Conservation (phyloP, 2,329 filamentous ascomycete species). For the Clarireedia homoeocarpa region DNA sequence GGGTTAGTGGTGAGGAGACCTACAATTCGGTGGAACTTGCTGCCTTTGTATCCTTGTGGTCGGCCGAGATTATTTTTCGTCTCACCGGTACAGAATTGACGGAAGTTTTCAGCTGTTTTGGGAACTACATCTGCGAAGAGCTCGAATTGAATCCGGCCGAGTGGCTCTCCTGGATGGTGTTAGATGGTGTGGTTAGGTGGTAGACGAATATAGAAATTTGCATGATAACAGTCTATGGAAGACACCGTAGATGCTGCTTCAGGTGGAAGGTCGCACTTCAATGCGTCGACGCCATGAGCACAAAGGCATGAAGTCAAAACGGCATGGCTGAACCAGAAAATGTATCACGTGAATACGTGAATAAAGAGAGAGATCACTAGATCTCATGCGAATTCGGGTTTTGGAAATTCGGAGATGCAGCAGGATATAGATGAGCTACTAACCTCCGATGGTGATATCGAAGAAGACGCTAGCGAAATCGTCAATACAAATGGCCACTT, state of each 20-base stretch:
- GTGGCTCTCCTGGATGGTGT: constrained; percentile 58
- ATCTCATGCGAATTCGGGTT: too few relatives aligned
- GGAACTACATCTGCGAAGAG: constrained; percentile 80
- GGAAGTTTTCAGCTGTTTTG: constrained; percentile 91
- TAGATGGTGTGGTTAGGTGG: constrained; percentile 6
- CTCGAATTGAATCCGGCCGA: constrained; percentile 84
- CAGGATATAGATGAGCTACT: constrained; percentile 23
- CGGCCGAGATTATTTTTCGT: constrained; percentile 68
- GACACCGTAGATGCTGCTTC: too few relatives aligned
- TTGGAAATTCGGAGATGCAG: too few relatives aligned
- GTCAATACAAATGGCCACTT: constrained; percentile 14
- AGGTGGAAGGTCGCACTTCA: too few relatives aligned
- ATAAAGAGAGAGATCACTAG: too few relatives aligned
- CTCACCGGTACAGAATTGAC: constrained; percentile 94
- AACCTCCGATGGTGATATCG: constrained; percentile 72
- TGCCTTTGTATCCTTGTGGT: constrained; percentile 89
- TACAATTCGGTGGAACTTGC: constrained; percentile 90
- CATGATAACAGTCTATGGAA: too few relatives aligned
- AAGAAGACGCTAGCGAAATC: constrained; percentile 42
- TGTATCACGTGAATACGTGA: constrained; percentile 1
- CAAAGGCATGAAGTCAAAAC: too few relatives aligned
- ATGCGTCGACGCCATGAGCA: too few relatives aligned
- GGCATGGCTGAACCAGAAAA: neutral
- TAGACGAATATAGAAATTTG: neutral
- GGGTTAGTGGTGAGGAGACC: constrained; percentile 29